Evolutionary conservation across 176 grass and related monocot species (phyloP).

Genomic region (Eragrostis nindensis): DNA sequence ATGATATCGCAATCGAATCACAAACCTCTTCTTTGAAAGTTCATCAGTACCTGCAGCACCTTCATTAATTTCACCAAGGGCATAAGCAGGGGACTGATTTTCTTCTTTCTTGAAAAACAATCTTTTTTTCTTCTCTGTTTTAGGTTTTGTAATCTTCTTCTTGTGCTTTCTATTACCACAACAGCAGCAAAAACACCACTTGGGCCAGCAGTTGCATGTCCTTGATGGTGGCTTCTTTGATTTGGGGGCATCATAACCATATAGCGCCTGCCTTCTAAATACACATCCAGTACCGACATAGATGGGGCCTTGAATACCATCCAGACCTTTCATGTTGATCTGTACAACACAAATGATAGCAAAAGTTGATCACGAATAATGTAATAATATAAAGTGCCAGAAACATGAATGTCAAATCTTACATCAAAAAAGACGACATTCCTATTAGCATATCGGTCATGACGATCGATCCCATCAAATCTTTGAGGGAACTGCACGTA

Average conservation of each 20-base stretch:
- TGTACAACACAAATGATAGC: conserved; percentile 38
- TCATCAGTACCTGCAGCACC: conserved; percentile 47
- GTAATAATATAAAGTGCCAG: not conserved
- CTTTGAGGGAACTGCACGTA: conserved; percentile 95
- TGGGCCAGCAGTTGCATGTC: conserved; percentile 93
- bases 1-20: not conserved
- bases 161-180: conserved; percentile 58
- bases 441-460: conserved; percentile 92
- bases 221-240: conserved; percentile 80
- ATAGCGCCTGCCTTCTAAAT: conserved; percentile 78
- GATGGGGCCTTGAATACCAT: conserved; percentile 95
- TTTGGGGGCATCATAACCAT: conserved; percentile 89
- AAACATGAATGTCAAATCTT: conserved; percentile 37
- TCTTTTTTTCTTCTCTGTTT: conserved; percentile 62
- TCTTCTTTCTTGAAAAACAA: conserved; percentile 55
- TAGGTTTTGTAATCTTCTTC: conserved; percentile 71
- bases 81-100: conserved; percentile 65
- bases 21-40: not conserved
- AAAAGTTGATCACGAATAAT: not conserved
- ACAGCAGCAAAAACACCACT: conserved; percentile 77
- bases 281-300: conserved; percentile 92
- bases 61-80: conserved; percentile 66
- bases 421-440: conserved; percentile 94
- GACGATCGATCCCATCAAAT: conserved; percentile 90
- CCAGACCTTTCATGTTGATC: conserved; percentile 98